A percentile compares a stretch with the other conserved stretches of the same genome.
Evolutionary conservation across 257 asterid genomes (phyloP).

Genomic region (Solanum sitiens): DNA sequence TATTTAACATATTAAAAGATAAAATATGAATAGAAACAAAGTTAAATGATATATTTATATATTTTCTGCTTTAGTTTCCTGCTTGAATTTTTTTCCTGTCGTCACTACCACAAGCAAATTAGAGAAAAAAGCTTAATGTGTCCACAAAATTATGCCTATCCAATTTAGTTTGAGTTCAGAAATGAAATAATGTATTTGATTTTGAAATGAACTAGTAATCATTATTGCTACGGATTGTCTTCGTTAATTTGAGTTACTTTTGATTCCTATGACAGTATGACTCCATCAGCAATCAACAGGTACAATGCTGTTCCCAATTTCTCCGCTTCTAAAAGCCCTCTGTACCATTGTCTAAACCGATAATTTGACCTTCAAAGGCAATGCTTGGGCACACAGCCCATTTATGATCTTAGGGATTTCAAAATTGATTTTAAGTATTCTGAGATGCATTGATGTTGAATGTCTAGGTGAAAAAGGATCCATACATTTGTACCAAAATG

Average conservation of each 20-base stretch:
- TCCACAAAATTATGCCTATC: neutral
- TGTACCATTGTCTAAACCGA: neutral
- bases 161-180: neutral
- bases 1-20: no score
- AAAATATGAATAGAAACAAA: no score
- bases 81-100: no score
- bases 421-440: neutral
- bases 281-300: conserved; percentile 1
- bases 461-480: neutral
- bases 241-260: no score
- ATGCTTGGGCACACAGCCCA: neutral
- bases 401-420: neutral
- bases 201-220: no score
- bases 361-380: neutral
- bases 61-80: no score
- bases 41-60: no score
- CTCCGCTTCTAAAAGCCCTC: neutral
- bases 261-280: neutral
- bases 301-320: neutral
- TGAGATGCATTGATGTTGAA: neutral
- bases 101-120: neutral
- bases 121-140: neutral
- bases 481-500: no score
- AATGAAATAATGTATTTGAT: no score
- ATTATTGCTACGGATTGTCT: no score